These are phyloP conservation scores for Blepharisma undulans DNA, from an alignment of 169 alveolate species.

Conservation along the genomic window DNA sequence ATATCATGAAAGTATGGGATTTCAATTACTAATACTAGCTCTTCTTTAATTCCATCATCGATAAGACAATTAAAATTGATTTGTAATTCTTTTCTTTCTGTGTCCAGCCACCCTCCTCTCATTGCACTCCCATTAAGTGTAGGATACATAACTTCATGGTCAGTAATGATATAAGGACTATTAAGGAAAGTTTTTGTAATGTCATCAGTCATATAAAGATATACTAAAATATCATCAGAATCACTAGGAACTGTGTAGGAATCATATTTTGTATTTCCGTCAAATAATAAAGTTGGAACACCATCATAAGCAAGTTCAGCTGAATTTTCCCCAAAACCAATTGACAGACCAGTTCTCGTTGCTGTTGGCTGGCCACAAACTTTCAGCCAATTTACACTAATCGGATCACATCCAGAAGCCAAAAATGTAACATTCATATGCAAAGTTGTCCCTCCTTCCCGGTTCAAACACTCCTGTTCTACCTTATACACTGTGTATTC, in stretches of 20 bases:
- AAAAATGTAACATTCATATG: slow-evolving; percentile 20
- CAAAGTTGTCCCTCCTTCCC: slow-evolving; percentile 38
- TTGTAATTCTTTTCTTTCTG: not conserved
- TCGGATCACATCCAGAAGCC: slow-evolving; percentile 36
- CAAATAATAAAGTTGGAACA: slow-evolving; percentile 8
- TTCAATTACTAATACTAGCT: slow-evolving; percentile 20
- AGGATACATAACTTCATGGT: slow-evolving; percentile 40
- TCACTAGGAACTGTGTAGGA: not conserved
- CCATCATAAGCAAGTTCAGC: slow-evolving; percentile 23
- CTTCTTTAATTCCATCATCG: slow-evolving; percentile 17
- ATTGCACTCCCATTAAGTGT: not conserved
- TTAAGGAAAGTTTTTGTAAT: not conserved
- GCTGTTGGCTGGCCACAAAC: slow-evolving; percentile 40
- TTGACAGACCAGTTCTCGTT: not conserved
- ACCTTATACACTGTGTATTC: slow-evolving; percentile 18
- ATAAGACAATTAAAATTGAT: slow-evolving; percentile 18
- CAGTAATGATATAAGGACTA: slow-evolving; percentile 28
- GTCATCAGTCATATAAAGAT: slow-evolving; percentile 6
- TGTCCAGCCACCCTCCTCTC: slow-evolving; percentile 25
- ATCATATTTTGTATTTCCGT: slow-evolving; percentile 17
- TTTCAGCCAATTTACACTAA: slow-evolving; percentile 30
- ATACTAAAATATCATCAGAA: not conserved
- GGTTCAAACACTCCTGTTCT: slow-evolving; percentile 16
- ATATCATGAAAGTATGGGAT: slow-evolving; percentile 40
- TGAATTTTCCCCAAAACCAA: not conserved